Percentiles rank a stretch among this genome's conserved stretches.
These are phyloP conservation scores for Jackrogersella minutella DNA, from an alignment of 495 filamentous ascomycete genomes.

Conservation along the genomic window DNA sequence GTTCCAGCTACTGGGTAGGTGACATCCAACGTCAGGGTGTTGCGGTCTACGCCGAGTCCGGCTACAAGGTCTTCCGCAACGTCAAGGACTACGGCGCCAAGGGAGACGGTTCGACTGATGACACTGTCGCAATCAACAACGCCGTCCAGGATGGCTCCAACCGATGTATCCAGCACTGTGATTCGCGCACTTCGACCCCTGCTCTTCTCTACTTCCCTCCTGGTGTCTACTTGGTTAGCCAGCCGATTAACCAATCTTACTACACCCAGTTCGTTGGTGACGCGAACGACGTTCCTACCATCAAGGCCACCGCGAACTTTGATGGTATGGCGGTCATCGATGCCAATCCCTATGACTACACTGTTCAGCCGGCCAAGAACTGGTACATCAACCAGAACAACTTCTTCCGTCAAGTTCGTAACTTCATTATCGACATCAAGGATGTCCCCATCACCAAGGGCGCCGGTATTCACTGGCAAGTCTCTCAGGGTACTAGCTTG, in stretches of 20 bases:
- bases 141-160: slow-evolving; percentile 74
- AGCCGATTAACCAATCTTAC: slow-evolving; percentile 75
- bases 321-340: slow-evolving; percentile 90
- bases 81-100: slow-evolving; percentile 84
- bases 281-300: slow-evolving; percentile 68
- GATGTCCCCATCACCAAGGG: slow-evolving; percentile 68
- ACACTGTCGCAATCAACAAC: slow-evolving; percentile 87
- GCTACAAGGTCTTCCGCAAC: slow-evolving; percentile 84
- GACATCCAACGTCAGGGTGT: slow-evolving; percentile 74
- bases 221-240: slow-evolving; percentile 76
- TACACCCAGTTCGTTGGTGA: slow-evolving; percentile 86
- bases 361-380: slow-evolving; percentile 55
- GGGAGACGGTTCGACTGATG: slow-evolving; percentile 82
- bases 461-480: slow-evolving; percentile 96
- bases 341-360: slow-evolving; percentile 76
- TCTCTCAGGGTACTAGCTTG: slow-evolving; percentile 90
- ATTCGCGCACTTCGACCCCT: slow-evolving; percentile 79
- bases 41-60: slow-evolving; percentile 63
- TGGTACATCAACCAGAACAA: slow-evolving; percentile 96
- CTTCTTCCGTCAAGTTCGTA: slow-evolving; percentile 96
- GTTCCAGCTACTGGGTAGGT: slow-evolving; percentile 74
- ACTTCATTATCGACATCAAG: slow-evolving; percentile 89
- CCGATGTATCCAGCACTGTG: slow-evolving; percentile 80
- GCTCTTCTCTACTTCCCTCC: slow-evolving; percentile 83
- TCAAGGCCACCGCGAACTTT: slow-evolving; percentile 79